Evolutionary conservation across 2,329 filamentous ascomycete genomes (phyloP), one percentile per base, ranked within the genome.

Genomic region (Aspergillus floridensis): DNA sequence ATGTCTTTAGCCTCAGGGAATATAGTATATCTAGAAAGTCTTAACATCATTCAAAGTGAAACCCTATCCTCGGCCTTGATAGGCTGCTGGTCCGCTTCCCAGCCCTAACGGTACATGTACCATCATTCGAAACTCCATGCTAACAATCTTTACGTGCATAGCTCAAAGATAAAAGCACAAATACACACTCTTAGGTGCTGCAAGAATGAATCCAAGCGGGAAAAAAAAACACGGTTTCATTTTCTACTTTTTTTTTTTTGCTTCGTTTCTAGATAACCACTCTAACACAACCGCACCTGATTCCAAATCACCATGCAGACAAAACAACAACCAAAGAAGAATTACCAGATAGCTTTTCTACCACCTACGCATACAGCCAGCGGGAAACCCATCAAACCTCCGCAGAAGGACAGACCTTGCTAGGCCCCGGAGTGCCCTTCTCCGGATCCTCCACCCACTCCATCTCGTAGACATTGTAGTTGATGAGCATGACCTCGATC

Each of bases 401-500:
- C 1, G 46, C n/a, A 26, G 21, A 49, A 26, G 46, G 46, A 49
- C 46, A 49, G 46, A 49, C 7, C 46, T 49, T 49, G 2, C 46
- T 21, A 26, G 46, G 46, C 3, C 46, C 46, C 22, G 46, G 46
- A 21, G 26, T 49, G 46, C 46, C 46, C 3, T 49, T 49, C 46
- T 49, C 46, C n/a, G 46, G 46, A 26, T 49, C 46, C 12, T 49
- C 46, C 21, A 49, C 12, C 46, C 46, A 49, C 21, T 49, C 24
- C 46, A 49, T 49, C 26, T 54, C 21, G 24, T 55, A 55, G 22
- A 61, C 48, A 32, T 47, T 52, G 19, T 58, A 61, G 32, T 61
- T 58, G 19, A 61, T 61, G 38, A 61, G 44, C 56, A 55, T 58
- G 4, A 58, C 51, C 35, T 44, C 48, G 21, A 61, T 61, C 56